Evolutionary conservation across 495 filamentous ascomycete genomes (phyloP).

Genomic region (Beverwykella pulmonaria): DNA sequence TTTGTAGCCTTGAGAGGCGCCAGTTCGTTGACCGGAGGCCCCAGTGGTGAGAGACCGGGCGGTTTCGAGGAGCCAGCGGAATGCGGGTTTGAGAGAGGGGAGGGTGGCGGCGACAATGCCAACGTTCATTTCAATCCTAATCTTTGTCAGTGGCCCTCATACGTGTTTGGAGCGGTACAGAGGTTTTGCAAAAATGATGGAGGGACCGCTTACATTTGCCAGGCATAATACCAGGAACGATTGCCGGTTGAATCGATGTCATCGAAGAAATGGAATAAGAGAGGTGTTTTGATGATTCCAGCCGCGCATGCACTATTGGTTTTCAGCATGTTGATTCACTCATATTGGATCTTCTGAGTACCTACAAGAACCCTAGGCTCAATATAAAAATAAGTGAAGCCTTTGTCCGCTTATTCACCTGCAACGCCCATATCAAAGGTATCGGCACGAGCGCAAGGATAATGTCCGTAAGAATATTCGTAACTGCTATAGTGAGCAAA

Average conservation of each 20-base stretch:
- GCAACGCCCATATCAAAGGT: conserved; percentile 40
- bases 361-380: conserved; percentile 39
- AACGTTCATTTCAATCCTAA: conserved; percentile 37
- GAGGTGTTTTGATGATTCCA: conserved; percentile 38
- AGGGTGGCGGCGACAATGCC: conserved; percentile 39
- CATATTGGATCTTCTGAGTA: not conserved
- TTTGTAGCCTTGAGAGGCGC: conserved; percentile 8
- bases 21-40: conserved; percentile 7
- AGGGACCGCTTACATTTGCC: conserved; percentile 19
- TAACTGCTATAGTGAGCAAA: conserved; percentile 19
- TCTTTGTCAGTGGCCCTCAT: conserved; percentile 1
- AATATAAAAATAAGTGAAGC: conserved; percentile 38
- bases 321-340: not conserved
- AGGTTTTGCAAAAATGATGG: not conserved
- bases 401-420: conserved; percentile 41
- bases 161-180: not conserved
- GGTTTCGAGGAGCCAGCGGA: conserved; percentile 31
- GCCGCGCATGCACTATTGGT: conserved; percentile 33
- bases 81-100: conserved; percentile 40
- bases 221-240: conserved; percentile 26
- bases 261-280: conserved; percentile 36
- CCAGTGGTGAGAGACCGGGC: conserved; percentile 17
- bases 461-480: conserved; percentile 41
- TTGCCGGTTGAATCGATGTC: conserved; percentile 29
- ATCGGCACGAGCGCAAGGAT: conserved; percentile 40